Base-by-base conservation (phyloP, 2,329 filamentous ascomycete species). In the Bipolaris cookei region DNA sequence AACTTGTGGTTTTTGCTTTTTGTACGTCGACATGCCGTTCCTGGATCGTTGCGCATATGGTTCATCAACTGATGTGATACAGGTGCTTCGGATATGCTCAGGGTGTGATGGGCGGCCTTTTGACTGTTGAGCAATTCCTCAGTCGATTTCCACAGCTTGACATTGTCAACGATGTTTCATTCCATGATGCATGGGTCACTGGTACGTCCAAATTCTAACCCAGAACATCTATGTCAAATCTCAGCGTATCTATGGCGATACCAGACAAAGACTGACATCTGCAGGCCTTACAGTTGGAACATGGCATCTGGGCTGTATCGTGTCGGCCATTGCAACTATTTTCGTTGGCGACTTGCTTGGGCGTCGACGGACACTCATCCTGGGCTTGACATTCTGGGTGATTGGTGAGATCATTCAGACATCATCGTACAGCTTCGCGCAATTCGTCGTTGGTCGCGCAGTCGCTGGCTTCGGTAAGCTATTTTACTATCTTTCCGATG, bases 61-160 rank as follows among this genome's bases (percentile, higher is more conserved):
- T 41, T 43, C 44, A 45, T 34, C 10, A 32, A 45, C 59, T 70
- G 54, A 71, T 47, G 32, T 14, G 10, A 38, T 13, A 48, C 51
- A 80, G 75, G 39, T 77, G 81, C 28, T 82, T 85, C 63, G 84
- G 84, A 38, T 85, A 84, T 86, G 89, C 91, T 65, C 72, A 80
- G 59, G 89, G 89, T 70, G 88, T 91, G 8, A 90, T 90, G 82
- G 89, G 72, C 20, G 72, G 72, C 41, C 86, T 94, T 61, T 79
- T 94, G 60, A 91, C 89, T 6, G 83, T 92, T 68, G 78, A 83
- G 21, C 79, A 81, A 14, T 90, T 90, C 66, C 78, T 86, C 3
- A 66, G 64, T 14, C 56, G 56, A 25, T 73, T 71, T 47, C 70
- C 70, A 14, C 65, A 67, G 43, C 49, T 73, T 13, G 63, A 73